Base-by-base conservation (phyloP, 2,329 filamentous ascomycete species). In the Fusarium kyushuense region DNA sequence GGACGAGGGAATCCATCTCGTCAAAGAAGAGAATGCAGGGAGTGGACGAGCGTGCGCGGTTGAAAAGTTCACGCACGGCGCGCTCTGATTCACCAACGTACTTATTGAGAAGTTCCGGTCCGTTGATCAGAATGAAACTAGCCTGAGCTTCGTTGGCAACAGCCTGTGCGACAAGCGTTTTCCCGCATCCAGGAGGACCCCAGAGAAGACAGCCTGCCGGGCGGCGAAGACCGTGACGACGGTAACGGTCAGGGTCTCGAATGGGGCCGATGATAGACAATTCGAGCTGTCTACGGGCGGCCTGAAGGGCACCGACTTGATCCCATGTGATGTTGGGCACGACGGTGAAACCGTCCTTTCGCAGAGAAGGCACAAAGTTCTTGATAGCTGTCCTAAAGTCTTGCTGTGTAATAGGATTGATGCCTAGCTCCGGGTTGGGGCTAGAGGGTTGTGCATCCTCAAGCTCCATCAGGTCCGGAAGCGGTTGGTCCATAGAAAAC, bases 1-100 rank as follows among this genome's bases (percentile, higher is more conserved):
- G 94, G 0, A 96, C 94, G 4, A 99, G 84, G 1, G 96, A 95
- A 79, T 99, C 96, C 53, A 99, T 87, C 80, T 99, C 96, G 77
- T 99, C 96, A 76, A 99, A 98, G 86, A 99, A 98, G 60, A 99
- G 90, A 55, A 99, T 93, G 76, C 95, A 98, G 1, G 96, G 96
- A 1, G 94, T 87, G 10, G 92, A 95, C 1, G 92, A 92, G 52
- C 94, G 88, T 1, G 96, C 96, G 17, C 95, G 90, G 67, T 90
- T 88, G 79, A 99, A 99, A 1, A 98, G 91, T 77, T 97, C 93
- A 23, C 96, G 90, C 2, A 99, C 92, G 1, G 94, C 93, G 13
- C 95, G 91, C 80, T 99, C 96, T 9, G 93, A 96, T 79, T 99
- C 96, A 70, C 96, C 96, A 12, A 99, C 94, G 77, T 95, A 99